phyloP scores from a whole-genome alignment of 805 yeast genomes.

The Ogataea nitratoaversa region DNA sequence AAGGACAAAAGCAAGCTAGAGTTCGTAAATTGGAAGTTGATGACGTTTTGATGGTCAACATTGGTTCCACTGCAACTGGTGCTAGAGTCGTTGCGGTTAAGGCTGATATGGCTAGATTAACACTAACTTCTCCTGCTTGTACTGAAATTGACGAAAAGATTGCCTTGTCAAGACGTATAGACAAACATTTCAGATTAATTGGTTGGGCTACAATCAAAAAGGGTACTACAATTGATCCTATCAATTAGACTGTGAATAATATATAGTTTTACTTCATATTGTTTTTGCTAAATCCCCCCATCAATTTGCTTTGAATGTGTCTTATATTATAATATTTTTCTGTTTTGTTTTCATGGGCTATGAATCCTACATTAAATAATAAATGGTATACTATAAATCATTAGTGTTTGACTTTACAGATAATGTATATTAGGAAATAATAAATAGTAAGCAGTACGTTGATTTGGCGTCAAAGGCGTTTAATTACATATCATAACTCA shows the following conservation, averaged over 20 bases:
- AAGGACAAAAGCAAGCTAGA: constrained; percentile 94
- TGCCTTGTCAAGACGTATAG: constrained; percentile 97
- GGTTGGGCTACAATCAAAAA: constrained; percentile 99
- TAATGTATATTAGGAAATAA: too few species aligned
- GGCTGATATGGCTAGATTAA: constrained; percentile 98
- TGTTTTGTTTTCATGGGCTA: not conserved
- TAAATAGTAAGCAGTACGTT: too few species aligned
- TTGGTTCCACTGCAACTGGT: constrained; percentile 99
- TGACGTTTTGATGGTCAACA: constrained; percentile 97
- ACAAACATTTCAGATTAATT: constrained; percentile 98
- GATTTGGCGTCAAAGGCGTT: too few species aligned
- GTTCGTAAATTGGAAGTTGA: constrained; percentile 91
- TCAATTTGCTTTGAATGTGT: not conserved
- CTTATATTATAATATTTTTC: not conserved
- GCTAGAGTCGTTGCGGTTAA: constrained; percentile 97
- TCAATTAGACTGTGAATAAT: constrained; percentile 45
- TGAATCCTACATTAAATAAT: not conserved
- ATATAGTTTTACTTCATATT: not conserved
- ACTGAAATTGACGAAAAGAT: constrained; percentile 97
- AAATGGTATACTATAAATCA: too few species aligned
- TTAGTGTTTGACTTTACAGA: too few species aligned
- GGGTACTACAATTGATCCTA: constrained; percentile 85
- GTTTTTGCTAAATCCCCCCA: not conserved
- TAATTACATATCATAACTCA: too few species aligned
- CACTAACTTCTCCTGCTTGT: constrained; percentile 97